Evolutionary conservation across 306 rosid genomes (phyloP), one percentile per base, ranked within the genome.

Genomic region (Potentilla sterilis): DNA sequence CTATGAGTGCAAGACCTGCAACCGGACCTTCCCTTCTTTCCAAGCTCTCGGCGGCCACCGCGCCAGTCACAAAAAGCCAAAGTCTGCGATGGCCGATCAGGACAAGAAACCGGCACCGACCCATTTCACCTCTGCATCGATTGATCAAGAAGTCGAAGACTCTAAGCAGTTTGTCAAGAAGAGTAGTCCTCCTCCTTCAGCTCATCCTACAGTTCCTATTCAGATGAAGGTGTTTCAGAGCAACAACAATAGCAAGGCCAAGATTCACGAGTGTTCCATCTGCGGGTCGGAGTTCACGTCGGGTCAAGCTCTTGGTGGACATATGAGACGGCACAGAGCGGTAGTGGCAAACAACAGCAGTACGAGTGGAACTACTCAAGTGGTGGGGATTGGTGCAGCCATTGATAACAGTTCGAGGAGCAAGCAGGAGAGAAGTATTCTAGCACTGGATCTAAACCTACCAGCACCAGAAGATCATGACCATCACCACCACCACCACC

Each of bases 41-140:
- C 99, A 95, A 82, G 99, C 99, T n/a, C 85, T 95, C 9, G 99
- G 99, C 10, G 99, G 99, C 3, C 99, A 95, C 81, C 86, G 99
- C 16, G 99, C 97, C 1, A 89, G 99, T 81, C 99, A 95, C 84
- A 95, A 89, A 64, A 95, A 81, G 80, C 92, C 89, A 0, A 90
- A 83, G 67, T 6, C 75, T 15, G 16, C 13, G 1, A 44, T 22
- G 3, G 78, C 22, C 2, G 77, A 61, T 46, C 79, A 76, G 10
- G 82, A 83, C 12, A 87, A 77, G 41, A 87, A 84, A 34, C 62
- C 81, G 19, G 14, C 75, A 1, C 18, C 79, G 37, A 12, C 32
- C 18, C 76, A 43, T 14, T 34, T 43, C 35, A 43, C 9, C 67
- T 5, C 22, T 24, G n/a, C 41, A 41, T 0, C 80, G 32, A 2